Conservation (phyloP, 2,329 filamentous ascomycete genomes). For the Penicillium hesseltinei region DNA sequence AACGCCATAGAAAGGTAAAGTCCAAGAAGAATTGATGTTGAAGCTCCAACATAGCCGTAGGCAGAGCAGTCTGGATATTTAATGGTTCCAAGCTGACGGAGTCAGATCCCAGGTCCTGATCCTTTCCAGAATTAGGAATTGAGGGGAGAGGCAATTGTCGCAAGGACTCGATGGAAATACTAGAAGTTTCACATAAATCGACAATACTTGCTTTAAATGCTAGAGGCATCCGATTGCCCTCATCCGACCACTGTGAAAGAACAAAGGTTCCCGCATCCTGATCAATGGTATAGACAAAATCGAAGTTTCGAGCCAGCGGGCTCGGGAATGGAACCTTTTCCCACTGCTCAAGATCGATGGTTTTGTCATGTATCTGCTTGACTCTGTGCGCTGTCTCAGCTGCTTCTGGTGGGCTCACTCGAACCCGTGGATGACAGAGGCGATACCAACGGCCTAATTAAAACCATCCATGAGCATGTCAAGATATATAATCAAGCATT, state of each 20-base stretch:
- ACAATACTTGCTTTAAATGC: not conserved
- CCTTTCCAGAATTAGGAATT: not conserved
- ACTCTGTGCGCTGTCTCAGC: not conserved
- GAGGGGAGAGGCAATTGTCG: not conserved
- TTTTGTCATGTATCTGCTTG: not conserved
- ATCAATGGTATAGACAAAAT: not conserved
- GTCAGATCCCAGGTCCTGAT: not conserved
- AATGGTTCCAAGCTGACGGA: not conserved
- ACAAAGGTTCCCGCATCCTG: not conserved
- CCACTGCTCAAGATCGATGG: not conserved
- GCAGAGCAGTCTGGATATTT: not conserved
- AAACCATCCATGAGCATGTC: not conserved
- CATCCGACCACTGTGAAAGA: not conserved
- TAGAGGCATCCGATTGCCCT: not conserved
- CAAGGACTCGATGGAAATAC: not conserved
- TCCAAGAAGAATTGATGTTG: not conserved
- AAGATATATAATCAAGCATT: not conserved
- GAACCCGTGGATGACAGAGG: not conserved
- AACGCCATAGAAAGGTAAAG: not conserved
- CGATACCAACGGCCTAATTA: not conserved
- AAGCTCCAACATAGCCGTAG: not conserved
- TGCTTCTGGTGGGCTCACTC: not conserved
- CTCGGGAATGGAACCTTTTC: not conserved
- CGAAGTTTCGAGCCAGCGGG: not conserved
- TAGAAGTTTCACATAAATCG: not conserved